Base-by-base conservation (phyloP, 192 early-diverging fungal genomes). In the Haplosporangium gracile region DNA sequence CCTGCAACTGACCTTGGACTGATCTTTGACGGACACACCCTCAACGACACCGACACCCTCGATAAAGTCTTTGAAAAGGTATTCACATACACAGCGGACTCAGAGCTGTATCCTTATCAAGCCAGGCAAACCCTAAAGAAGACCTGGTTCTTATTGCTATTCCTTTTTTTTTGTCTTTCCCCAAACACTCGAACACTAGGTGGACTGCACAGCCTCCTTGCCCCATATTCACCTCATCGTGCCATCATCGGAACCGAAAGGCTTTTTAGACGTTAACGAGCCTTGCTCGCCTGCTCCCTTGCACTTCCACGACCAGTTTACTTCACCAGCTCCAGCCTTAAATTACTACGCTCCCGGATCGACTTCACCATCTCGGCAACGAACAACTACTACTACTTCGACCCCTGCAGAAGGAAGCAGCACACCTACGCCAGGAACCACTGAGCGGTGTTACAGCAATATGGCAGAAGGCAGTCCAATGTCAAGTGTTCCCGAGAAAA, bases 31-130 rank as follows among this genome's bases (percentile, higher is more conserved):
- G n/a, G 29, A 20, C 32, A 24, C 29, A 32, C 53, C 51, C 51
- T 75, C 49, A 38, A 75, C 74, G 51, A 75, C 20, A 60, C 74
- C 29, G 74, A 75, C n/a, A 57, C 74, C 5, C 36, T 75, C 15
- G 74, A 57, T 16, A 29, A 39, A 15, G 16, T 75, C 10, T 75
- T 55, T 42, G 43, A 45, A 73, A 73, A 47, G 42, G 72, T 73
- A 73, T 10, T n/a, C 4, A 15, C 13, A 20, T 15, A 15, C 26
- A 16, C 55, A 26, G 11, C 55, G n/a, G 20, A 60, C n/a, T 29
- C 8, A 18, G 49, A 51, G 18, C 4, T 18, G 16, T 22, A 20
- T 51, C 18, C 20, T 22, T 51, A 20, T 20, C 49, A 51, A 51
- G 20, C 49, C 49, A 51, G 49, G 18, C 49, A 15, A 51, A 2